Evolutionary conservation across 805 yeast genomes (phyloP).

Genomic region (Sugiyamaella lignohabitans): DNA sequence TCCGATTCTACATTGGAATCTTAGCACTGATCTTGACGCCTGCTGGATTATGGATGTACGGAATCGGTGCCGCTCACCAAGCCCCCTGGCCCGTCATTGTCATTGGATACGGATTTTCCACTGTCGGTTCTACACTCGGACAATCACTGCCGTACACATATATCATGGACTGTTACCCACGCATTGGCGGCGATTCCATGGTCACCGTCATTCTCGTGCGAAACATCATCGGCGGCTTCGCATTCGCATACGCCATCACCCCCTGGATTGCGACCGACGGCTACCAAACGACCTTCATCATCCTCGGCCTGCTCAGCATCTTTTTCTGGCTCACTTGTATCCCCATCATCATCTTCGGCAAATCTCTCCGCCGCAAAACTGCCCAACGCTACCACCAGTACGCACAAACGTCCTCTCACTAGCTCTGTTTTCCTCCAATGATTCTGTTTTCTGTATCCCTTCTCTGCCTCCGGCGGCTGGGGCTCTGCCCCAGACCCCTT

Average conservation of each 20-base stretch:
- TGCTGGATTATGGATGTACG: slow-evolving; percentile 17
- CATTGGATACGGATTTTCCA: slow-evolving; percentile 16
- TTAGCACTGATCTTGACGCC: slow-evolving; percentile 10
- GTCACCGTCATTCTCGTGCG: slow-evolving; percentile 6
- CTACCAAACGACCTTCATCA: slow-evolving; percentile 6
- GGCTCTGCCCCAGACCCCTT: background rate
- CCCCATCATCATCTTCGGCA: slow-evolving; percentile 10
- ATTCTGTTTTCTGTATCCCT: background rate
- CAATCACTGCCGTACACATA: slow-evolving; percentile 8
- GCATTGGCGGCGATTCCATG: slow-evolving; percentile 4
- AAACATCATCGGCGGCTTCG: slow-evolving; percentile 8
- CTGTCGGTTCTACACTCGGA: slow-evolving; percentile 12
- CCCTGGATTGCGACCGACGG: slow-evolving; percentile 10
- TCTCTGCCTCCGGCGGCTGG: background rate
- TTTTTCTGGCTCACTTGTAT: slow-evolving; percentile 7
- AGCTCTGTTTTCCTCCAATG: background rate
- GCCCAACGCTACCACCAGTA: slow-evolving; percentile 5
- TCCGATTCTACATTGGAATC: slow-evolving; percentile 14
- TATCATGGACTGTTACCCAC: slow-evolving; percentile 7
- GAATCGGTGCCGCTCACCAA: slow-evolving; percentile 15
- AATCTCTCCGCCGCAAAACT: slow-evolving; percentile 4
- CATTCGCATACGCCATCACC: slow-evolving; percentile 4
- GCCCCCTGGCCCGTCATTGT: slow-evolving; percentile 17
- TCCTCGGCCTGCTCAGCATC: slow-evolving; percentile 1
- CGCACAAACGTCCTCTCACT: slow-evolving; percentile 6